Percentiles rank a stretch among this genome's conserved stretches.
These are phyloP conservation scores for Hura crepitans DNA, from an alignment of 441 rosid species.

Conservation along the genomic window DNA sequence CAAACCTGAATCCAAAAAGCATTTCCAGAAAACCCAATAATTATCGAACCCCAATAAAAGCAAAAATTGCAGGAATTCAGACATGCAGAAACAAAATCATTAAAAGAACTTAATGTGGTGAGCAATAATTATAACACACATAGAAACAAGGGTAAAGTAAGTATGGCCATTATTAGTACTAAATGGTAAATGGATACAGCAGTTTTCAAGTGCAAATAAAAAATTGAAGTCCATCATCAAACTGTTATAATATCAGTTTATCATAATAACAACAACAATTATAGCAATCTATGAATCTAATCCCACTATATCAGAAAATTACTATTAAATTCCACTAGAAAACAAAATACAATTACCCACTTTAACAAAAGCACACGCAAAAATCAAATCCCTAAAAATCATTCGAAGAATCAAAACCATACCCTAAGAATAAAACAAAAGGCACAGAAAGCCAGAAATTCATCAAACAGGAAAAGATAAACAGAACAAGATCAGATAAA, in stretches of 20 bases:
- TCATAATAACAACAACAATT: constrained; percentile 1
- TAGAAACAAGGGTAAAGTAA: constrained; percentile 21
- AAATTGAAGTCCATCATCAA: neutral
- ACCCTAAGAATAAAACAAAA: neutral
- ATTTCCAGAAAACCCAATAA: constrained; percentile 21
- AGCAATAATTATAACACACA: constrained; percentile 29
- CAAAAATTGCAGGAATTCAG: constrained; percentile 20
- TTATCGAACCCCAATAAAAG: neutral
- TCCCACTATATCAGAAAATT: constrained; percentile 19
- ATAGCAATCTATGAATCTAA: constrained; percentile 14
- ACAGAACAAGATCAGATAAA: neutral
- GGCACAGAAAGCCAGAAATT: constrained; percentile 15
- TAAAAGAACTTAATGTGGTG: constrained; percentile 18
- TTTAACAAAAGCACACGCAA: constrained; percentile 25
- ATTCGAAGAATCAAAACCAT: constrained; percentile 9
- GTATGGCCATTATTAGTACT: constrained; percentile 8
- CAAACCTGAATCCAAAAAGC: constrained; percentile 21
- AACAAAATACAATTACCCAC: constrained; percentile 13
- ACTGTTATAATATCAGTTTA: constrained; percentile 4
- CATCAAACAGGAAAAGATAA: neutral
- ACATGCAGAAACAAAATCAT: constrained; percentile 37
- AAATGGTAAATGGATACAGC: neutral
- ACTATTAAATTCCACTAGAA: constrained; percentile 15
- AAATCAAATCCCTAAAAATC: constrained; percentile 18
- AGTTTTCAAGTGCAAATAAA: neutral